phyloP scores from a whole-genome alignment of 2,329 filamentous ascomycete species.

The Phoma sp. region DNA sequence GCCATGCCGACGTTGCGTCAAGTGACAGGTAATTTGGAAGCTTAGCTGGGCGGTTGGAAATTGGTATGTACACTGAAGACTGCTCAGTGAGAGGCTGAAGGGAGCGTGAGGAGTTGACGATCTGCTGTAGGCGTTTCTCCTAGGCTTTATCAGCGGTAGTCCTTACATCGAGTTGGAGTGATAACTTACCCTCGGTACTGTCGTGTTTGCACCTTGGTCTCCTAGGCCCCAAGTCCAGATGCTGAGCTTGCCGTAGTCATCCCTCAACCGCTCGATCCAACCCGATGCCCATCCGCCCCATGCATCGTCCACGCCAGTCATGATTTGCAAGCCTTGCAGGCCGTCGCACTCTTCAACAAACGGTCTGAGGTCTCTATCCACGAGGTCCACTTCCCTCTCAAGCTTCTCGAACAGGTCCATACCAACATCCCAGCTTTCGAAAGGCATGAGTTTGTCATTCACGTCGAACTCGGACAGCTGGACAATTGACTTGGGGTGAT shows the following conservation, averaged over 20 bases:
- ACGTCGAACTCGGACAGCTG: constrained; percentile 85
- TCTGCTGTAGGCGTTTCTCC: constrained; percentile 69
- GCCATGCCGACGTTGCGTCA: constrained; percentile 75
- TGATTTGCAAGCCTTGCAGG: constrained; percentile 81
- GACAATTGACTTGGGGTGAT: constrained; percentile 85
- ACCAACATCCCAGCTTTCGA: constrained; percentile 68
- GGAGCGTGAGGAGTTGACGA: constrained; percentile 77
- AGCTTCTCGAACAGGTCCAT: constrained; percentile 52
- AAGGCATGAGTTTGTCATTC: constrained; percentile 79
- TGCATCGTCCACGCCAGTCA: constrained; percentile 62
- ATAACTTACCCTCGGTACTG: constrained; percentile 52
- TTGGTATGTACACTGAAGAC: constrained; percentile 79
- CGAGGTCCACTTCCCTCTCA: constrained; percentile 71
- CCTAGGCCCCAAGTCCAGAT: constrained; percentile 90
- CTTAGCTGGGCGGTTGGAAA: constrained; percentile 65
- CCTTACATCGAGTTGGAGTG: not conserved
- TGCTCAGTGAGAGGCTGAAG: constrained; percentile 73
- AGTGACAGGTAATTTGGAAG: constrained; percentile 67
- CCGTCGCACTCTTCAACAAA: constrained; percentile 95
- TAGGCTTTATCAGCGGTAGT: constrained; percentile 38
- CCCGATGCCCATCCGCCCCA: constrained; percentile 57
- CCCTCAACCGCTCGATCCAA: constrained; percentile 71
- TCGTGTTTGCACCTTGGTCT: constrained; percentile 54
- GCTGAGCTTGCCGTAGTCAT: constrained; percentile 88
- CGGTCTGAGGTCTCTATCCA: constrained; percentile 85